A percentile compares a stretch with the other conserved stretches of the same genome.
Conservation (phyloP, 2,329 filamentous ascomycete species). For the Teratosphaeria viscida region DNA sequence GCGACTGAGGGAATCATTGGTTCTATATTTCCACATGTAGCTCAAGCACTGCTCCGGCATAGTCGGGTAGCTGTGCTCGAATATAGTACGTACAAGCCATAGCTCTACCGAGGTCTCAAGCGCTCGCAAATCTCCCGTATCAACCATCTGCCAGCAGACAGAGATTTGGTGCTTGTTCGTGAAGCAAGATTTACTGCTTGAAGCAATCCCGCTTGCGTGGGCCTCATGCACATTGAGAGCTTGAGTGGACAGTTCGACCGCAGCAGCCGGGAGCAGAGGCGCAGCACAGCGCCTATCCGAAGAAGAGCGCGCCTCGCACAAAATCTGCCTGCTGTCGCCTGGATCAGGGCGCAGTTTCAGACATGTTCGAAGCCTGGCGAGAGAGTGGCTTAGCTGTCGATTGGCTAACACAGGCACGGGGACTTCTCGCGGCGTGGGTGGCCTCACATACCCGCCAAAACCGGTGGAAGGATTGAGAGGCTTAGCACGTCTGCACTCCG, state of each 20-base stretch:
- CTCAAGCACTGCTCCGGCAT: not conserved
- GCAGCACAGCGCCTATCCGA: not conserved
- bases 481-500: not conserved
- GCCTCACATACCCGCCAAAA: not conserved
- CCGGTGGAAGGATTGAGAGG: not conserved
- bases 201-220: not conserved
- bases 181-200: not conserved
- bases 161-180: not conserved
- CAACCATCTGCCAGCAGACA: too few species aligned
- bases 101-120: not conserved
- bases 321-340: not conserved
- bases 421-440: not conserved
- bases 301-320: not conserved
- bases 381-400: not conserved
- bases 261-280: not conserved
- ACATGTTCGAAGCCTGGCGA: not conserved
- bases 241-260: not conserved
- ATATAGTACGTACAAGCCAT: not conserved
- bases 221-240: not conserved
- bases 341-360: not conserved
- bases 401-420: not conserved
- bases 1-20: too few species aligned
- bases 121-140: too few species aligned
- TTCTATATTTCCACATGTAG: too few species aligned
- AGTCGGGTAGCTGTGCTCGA: not conserved